Conservation (phyloP, 371 early-diverging fungal species). For the Circinella minor region DNA sequence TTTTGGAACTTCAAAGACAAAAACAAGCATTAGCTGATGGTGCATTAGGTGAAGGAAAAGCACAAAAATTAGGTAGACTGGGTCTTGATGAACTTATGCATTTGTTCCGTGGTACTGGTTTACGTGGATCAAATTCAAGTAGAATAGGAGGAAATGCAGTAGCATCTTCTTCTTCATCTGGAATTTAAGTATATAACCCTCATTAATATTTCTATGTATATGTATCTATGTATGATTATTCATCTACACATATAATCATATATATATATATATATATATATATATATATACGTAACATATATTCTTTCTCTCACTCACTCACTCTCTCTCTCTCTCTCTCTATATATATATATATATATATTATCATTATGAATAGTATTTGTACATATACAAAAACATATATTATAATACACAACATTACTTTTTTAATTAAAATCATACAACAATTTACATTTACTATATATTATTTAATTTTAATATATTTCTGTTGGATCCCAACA, state of each 20-base stretch:
- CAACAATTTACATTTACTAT: no score
- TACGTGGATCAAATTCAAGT: background rate
- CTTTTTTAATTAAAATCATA: no score
- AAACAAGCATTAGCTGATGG: conserved; percentile 45
- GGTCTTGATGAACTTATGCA: conserved; percentile 44
- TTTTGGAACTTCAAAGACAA: conserved; percentile 45
- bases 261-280: no score
- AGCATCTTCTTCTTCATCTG: background rate
- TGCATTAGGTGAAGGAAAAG: conserved; percentile 48
- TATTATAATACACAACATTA: background rate
- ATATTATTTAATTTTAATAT: conserved; percentile 26
- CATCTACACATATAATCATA: no score
- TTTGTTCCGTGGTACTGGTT: conserved; percentile 45
- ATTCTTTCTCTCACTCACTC: no score
- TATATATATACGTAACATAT: no score
- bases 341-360: no score
- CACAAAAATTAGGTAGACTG: conserved; percentile 29
- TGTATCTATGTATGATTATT: no score
- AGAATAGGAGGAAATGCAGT: background rate
- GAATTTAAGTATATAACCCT: no score
- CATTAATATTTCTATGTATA: no score
- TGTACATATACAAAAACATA: background rate
- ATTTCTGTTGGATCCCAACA: conserved; percentile 76
- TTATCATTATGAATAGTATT: background rate
- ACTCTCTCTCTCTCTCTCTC: no score